Evolutionary conservation across 2,329 filamentous ascomycete species (phyloP), one percentile per base, ranked within the genome.

Genomic region (Penicillium sp.): DNA sequence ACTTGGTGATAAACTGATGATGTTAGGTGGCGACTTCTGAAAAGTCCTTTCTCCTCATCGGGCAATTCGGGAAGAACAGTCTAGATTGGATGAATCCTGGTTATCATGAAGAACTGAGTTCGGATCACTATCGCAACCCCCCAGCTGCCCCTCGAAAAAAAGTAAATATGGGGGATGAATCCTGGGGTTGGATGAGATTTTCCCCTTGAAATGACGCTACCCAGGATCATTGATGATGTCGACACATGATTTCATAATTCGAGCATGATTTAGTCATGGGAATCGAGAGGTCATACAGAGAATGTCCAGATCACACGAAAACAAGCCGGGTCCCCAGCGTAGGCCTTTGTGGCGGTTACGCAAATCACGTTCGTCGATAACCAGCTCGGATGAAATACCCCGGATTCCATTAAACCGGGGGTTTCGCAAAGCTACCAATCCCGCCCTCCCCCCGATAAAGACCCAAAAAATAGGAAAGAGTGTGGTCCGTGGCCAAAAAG

Each of bases 201-300:
- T 43, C 44, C 45, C 44, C 46, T 54, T 39, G 9, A 39, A 50
- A 55, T 65, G 64, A 67, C 57, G 60, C 57, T 26, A 50, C 42
- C 46, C 45, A 44, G 54, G 57, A 63, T 67, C 64, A 67, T 67
- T 60, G 63, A 67, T 67, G 64, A 67, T 65, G 63, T 66, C 61
- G 63, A 63, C 59, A 52, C 53, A 59, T 59, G 57, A 62, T 61
- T 25, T 53, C 44, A 50, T 60, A 39, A 49, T 59, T 59, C 48
- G 60, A 61, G 62, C 53, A 62, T 62, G 59, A 61, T 62, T 53
- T 55, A 59, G 57, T 64, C 60, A 65, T 61, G 59, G 54, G 58
- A 62, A 58, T 59, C 35, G 53, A 54, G 51, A 50, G 56, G 61
- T 61, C 54, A 63, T 57, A 59, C 48, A 51, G 43, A 23, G 26